These are phyloP conservation scores for Candida manassasensis DNA, from an alignment of 805 yeast genomes.

Conservation along the genomic window DNA sequence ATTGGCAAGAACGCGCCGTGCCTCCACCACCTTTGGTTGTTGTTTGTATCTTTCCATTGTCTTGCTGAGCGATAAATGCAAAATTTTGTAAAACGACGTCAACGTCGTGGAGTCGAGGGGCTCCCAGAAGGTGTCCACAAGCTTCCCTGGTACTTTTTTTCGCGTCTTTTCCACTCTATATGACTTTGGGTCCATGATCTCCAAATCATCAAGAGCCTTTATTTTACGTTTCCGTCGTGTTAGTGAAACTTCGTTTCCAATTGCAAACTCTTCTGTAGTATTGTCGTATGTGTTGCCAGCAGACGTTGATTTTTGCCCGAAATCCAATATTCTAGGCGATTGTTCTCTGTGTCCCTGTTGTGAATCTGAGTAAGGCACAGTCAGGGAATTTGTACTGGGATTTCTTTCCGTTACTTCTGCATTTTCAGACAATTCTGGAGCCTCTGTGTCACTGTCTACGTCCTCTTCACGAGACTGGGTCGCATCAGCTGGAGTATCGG, in stretches of 20 bases:
- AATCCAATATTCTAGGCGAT: too few relatives aligned
- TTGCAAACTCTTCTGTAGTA: neutral
- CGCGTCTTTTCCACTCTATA: slow-evolving; percentile 8
- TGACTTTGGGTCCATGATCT: slow-evolving; percentile 5
- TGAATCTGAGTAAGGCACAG: too few relatives aligned
- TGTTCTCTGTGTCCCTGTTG: too few relatives aligned
- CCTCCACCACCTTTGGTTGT: slow-evolving; percentile 15
- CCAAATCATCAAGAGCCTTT: neutral
- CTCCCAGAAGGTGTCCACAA: slow-evolving; percentile 29
- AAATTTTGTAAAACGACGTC: slow-evolving; percentile 18
- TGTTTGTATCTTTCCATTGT: slow-evolving; percentile 20
- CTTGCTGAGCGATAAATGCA: slow-evolving; percentile 22
- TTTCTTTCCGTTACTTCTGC: too few relatives aligned
- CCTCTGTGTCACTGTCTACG: too few relatives aligned
- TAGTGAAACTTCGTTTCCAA: neutral
- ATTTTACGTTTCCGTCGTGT: slow-evolving; percentile 1
- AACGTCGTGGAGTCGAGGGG: slow-evolving; percentile 16
- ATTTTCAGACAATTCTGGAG: too few relatives aligned
- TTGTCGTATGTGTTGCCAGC: too few relatives aligned
- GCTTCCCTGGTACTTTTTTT: slow-evolving; percentile 18
- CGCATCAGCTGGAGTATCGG: too few relatives aligned
- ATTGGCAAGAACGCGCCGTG: slow-evolving; percentile 19
- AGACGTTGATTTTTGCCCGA: too few relatives aligned
- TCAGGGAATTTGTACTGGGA: too few relatives aligned
- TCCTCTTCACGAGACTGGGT: too few relatives aligned